These are phyloP conservation scores for Taphrina betulina DNA, from an alignment of 1,139 yeast species.

Conservation along the genomic window DNA sequence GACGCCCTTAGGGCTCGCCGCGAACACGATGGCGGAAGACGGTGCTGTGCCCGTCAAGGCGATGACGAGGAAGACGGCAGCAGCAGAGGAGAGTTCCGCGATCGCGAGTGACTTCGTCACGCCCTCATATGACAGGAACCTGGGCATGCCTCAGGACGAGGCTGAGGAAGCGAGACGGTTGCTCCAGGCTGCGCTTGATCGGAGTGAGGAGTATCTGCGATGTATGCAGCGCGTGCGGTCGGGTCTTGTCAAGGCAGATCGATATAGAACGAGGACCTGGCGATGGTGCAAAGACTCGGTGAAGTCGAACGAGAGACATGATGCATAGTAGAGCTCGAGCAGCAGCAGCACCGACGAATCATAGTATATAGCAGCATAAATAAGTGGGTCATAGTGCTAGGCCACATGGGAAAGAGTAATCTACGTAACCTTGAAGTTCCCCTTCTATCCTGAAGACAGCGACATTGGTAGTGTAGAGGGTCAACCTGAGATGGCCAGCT, in stretches of 20 bases:
- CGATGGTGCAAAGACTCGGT: conserved; percentile 31
- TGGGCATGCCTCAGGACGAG: conserved; percentile 31
- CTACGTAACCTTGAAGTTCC: no score
- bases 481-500: no score
- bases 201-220: conserved; percentile 34
- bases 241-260: conserved; percentile 32
- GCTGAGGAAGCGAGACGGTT: conserved; percentile 32
- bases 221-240: conserved; percentile 30
- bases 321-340: no score
- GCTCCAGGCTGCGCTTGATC: conserved; percentile 33
- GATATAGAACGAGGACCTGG: conserved; percentile 20
- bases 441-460: no score
- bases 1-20: conserved; percentile 1
- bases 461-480: no score
- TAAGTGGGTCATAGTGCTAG: no score
- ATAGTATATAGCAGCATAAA: no score
- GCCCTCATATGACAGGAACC: conserved; percentile 20
- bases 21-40: conserved; percentile 1
- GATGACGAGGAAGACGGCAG: conserved; percentile 17
- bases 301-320: conserved; percentile 1
- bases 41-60: conserved; percentile 16
- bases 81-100: conserved; percentile 15
- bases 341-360: no score
- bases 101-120: conserved; percentile 17
- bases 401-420: no score